These are phyloP conservation scores for Pleurotus sapidus DNA, from an alignment of 768 basidiomycete genomes.

Conservation along the genomic window DNA sequence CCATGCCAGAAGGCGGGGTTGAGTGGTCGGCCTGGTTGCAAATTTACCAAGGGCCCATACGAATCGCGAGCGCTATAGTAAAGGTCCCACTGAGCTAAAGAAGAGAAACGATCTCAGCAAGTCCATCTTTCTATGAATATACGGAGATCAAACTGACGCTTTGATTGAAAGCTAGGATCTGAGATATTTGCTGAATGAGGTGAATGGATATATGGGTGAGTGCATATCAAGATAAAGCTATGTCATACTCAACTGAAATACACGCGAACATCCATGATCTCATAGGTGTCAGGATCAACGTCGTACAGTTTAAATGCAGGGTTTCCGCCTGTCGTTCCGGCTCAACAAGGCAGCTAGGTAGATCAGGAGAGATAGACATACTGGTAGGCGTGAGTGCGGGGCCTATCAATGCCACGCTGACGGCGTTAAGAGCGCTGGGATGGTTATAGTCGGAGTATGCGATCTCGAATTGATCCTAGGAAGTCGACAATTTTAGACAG, in stretches of 20 bases:
- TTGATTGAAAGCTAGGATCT: conserved; percentile 22
- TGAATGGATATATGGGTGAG: background rate
- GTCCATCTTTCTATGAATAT: no score
- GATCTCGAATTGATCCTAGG: conserved; percentile 37
- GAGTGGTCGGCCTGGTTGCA: conserved; percentile 27
- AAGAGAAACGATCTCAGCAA: background rate
- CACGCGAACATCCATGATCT: conserved; percentile 32
- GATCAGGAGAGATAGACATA: conserved; percentile 11
- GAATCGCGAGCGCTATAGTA: conserved; percentile 34
- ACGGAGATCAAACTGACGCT: conserved; percentile 12
- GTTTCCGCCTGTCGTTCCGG: conserved; percentile 24
- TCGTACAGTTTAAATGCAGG: conserved; percentile 38
- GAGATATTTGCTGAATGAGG: conserved; percentile 20
- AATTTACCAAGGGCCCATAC: conserved; percentile 26
- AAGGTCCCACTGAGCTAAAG: conserved; percentile 27
- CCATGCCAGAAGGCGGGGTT: conserved; percentile 58
- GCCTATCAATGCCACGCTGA: conserved; percentile 27
- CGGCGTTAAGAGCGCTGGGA: conserved; percentile 25
- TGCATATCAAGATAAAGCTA: conserved; percentile 5
- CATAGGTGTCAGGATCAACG: conserved; percentile 39
- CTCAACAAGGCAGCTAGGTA: background rate
- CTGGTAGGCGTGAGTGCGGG: conserved; percentile 39
- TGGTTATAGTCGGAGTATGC: conserved; percentile 33
- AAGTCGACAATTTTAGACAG: background rate
- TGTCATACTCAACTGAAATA: conserved; percentile 21